phyloP scores from a whole-genome alignment of 495 filamentous ascomycete genomes.

The Xylaria telfairii region DNA sequence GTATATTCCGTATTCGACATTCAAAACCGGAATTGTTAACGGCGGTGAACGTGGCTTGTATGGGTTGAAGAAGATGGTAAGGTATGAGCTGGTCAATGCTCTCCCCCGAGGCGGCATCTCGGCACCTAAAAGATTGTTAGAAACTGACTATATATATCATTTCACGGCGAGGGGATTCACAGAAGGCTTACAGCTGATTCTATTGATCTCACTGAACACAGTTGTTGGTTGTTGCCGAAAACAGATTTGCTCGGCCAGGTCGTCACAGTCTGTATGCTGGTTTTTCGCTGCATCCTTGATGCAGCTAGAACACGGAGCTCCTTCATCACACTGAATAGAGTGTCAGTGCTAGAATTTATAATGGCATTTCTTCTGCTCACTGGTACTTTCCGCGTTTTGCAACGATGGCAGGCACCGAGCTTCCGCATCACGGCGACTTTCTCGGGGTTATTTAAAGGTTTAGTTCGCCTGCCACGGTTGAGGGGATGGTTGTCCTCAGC shows the following conservation, averaged over 20 bases:
- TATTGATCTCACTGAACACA: slow-evolving; percentile 33
- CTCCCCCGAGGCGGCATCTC: slow-evolving; percentile 24
- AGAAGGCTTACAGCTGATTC: slow-evolving; percentile 36
- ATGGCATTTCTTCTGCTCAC: slow-evolving; percentile 30
- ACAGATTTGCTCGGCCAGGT: slow-evolving; percentile 38
- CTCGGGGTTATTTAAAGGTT: slow-evolving; percentile 39
- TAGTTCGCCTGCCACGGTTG: slow-evolving; percentile 39
- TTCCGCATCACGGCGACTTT: slow-evolving; percentile 43
- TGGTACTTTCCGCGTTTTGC: slow-evolving; percentile 40
- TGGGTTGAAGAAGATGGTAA: slow-evolving; percentile 23
- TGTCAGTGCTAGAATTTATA: slow-evolving; percentile 22
- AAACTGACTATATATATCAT: background rate
- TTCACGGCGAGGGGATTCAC: background rate
- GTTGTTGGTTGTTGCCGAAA: slow-evolving; percentile 33
- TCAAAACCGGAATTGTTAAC: slow-evolving; percentile 12
- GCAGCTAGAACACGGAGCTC: slow-evolving; percentile 39
- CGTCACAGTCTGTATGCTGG: slow-evolving; percentile 33
- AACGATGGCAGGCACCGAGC: slow-evolving; percentile 41
- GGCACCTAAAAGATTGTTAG: slow-evolving; percentile 22
- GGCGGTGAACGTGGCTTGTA: background rate
- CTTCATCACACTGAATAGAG: slow-evolving; percentile 38
- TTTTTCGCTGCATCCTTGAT: slow-evolving; percentile 35
- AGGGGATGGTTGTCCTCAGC: slow-evolving; percentile 28
- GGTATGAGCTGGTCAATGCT: slow-evolving; percentile 15
- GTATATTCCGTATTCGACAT: background rate